phyloP scores from a whole-genome alignment of 2,329 filamentous ascomycete genomes.

The Arthrobotrys musiformis region DNA sequence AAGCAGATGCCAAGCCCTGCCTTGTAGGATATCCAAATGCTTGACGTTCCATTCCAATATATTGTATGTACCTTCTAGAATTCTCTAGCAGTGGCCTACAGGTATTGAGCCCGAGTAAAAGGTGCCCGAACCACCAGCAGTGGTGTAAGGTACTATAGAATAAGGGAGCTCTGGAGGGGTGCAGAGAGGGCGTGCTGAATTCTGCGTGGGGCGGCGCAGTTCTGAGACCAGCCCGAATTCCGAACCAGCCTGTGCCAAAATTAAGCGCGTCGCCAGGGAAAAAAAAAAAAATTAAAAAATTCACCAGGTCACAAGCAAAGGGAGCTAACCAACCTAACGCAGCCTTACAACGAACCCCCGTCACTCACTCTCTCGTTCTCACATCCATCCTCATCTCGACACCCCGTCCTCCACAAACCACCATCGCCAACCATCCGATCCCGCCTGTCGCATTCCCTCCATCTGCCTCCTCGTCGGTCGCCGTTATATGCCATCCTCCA shows the following conservation, averaged over 20 bases:
- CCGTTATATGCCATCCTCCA: constrained; percentile 29
- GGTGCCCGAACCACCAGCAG: no score
- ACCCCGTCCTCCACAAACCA: constrained; percentile 4
- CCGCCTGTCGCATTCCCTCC: constrained; percentile 11
- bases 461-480: constrained; percentile 8
- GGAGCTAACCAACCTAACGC: not conserved
- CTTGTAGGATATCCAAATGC: not conserved
- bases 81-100: no score
- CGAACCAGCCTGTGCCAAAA: not conserved
- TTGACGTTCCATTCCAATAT: no score
- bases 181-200: constrained; percentile 32
- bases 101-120: no score
- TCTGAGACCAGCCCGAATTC: constrained; percentile 22
- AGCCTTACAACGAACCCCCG: constrained; percentile 39
- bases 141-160: no score
- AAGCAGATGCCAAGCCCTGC: no score
- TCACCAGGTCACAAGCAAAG: constrained; percentile 21
- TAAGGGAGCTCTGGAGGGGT: no score
- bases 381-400: constrained; percentile 29
- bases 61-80: no score
- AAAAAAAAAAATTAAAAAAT: constrained; percentile 18
- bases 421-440: constrained; percentile 7
- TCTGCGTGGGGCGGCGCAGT: constrained; percentile 41
- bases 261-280: constrained; percentile 37
- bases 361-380: not conserved